Percentiles rank a stretch among this genome's conserved stretches.
phyloP scores from a whole-genome alignment of 2,329 filamentous ascomycete species.

The Cyphellophora attinorum region DNA sequence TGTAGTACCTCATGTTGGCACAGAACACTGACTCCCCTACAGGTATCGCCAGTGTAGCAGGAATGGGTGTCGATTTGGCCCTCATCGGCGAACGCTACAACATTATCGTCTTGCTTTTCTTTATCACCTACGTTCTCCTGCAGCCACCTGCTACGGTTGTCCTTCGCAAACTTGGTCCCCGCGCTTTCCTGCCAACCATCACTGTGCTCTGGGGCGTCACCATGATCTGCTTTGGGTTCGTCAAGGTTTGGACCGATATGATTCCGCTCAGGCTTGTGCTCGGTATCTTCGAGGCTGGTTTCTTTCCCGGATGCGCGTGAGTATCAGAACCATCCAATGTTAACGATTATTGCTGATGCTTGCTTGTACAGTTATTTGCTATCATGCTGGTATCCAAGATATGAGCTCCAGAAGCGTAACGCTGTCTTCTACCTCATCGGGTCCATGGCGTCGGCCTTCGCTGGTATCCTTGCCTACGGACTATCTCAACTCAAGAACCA shows the following conservation, averaged over 20 bases:
- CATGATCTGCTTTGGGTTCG: constrained; percentile 26
- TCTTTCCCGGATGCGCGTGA: constrained; percentile 60
- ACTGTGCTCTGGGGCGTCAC: constrained; percentile 31
- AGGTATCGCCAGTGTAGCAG: constrained; percentile 64
- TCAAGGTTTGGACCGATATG: constrained; percentile 55
- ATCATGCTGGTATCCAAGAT: constrained; percentile 59
- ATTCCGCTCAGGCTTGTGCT: constrained; percentile 34
- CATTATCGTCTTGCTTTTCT: constrained; percentile 65
- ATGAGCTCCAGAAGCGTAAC: constrained; percentile 26
- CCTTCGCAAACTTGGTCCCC: constrained; percentile 52
- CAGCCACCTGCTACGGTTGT: constrained; percentile 63
- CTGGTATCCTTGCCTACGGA: constrained; percentile 25
- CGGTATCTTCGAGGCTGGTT: constrained; percentile 57
- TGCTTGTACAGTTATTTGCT: no score
- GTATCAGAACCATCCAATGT: no score
- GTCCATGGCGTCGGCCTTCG: constrained; percentile 33
- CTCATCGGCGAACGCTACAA: constrained; percentile 27
- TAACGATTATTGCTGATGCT: no score
- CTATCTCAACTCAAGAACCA: constrained; percentile 27
- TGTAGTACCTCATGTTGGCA: no score
- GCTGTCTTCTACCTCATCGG: constrained; percentile 42
- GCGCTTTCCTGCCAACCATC: constrained; percentile 22
- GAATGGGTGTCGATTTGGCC: constrained; percentile 20
- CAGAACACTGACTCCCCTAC: no score
- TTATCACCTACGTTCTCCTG: constrained; percentile 62